Percentiles rank a stretch among this genome's conserved stretches.
phyloP scores from a whole-genome alignment of 2,329 filamentous ascomycete genomes.

The Penicillium expansum region DNA sequence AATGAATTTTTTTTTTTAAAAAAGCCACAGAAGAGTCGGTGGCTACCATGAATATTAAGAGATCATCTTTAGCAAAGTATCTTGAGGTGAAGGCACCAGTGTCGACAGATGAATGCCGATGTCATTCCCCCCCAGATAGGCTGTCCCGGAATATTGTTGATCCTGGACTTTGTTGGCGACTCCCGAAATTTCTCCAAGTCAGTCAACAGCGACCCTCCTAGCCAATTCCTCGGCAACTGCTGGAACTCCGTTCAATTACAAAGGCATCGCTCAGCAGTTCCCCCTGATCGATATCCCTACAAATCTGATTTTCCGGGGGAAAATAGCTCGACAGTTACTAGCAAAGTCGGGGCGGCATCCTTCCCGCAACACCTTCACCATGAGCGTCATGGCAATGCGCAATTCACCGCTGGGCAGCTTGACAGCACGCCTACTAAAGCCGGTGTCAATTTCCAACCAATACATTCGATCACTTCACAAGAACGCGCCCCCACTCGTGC shows the following conservation, averaged over 20 bases:
- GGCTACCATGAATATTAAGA: not conserved
- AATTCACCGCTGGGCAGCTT: conserved; percentile 27
- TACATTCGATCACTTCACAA: conserved; percentile 45
- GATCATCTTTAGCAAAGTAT: conserved; percentile 4
- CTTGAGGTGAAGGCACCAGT: not conserved
- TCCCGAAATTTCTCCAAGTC: conserved; percentile 31
- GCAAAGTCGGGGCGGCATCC: conserved; percentile 3
- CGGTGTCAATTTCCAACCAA: conserved; percentile 28
- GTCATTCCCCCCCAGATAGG: not conserved
- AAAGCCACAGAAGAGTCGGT: not conserved
- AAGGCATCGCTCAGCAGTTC: not conserved
- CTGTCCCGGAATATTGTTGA: conserved; percentile 32
- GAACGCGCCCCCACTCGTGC: conserved; percentile 50
- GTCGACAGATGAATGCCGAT: not conserved
- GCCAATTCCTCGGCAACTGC: conserved; percentile 5
- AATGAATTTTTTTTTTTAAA: too few relatives aligned
- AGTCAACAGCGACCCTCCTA: conserved; percentile 6
- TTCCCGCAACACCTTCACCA: conserved; percentile 5
- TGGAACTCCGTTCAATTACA: not conserved
- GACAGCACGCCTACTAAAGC: conserved; percentile 26
- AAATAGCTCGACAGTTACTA: not conserved
- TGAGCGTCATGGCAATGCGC: conserved; percentile 31
- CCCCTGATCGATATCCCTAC: not conserved
- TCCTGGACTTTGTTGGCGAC: conserved; percentile 22
- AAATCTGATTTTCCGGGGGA: not conserved